These are phyloP conservation scores for Grigorovia yakushimaensis DNA, from an alignment of 805 yeast genomes.

Conservation along the genomic window DNA sequence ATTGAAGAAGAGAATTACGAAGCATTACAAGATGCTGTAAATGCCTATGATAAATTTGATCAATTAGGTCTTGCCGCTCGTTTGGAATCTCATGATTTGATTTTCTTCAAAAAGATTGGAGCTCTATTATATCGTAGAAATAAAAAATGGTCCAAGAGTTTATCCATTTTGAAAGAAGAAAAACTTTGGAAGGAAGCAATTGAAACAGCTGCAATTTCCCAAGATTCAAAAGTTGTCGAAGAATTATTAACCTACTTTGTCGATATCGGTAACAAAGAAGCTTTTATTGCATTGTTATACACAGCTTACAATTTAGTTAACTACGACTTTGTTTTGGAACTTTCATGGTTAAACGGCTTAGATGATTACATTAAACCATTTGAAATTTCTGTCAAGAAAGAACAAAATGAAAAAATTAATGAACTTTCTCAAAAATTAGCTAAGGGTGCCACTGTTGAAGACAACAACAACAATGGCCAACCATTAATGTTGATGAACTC, in stretches of 20 bases:
- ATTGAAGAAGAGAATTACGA: constrained; percentile 96
- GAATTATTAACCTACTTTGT: constrained; percentile 86
- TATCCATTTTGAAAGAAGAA: constrained; percentile 80
- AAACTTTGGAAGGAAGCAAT: constrained; percentile 92
- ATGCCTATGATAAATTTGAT: constrained; percentile 83
- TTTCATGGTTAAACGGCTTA: constrained; percentile 83
- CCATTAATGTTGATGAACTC: constrained; percentile 81
- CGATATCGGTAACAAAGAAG: constrained; percentile 93
- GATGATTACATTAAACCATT: constrained; percentile 86
- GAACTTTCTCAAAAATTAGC: constrained; percentile 65
- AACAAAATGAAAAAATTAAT: constrained; percentile 57
- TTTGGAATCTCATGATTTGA: constrained; percentile 80
- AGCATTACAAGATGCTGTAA: constrained; percentile 78
- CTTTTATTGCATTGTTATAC: constrained; percentile 82
- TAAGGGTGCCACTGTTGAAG: constrained; percentile 44
- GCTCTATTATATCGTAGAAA: constrained; percentile 89
- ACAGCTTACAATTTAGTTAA: constrained; percentile 72
- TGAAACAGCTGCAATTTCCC: constrained; percentile 80
- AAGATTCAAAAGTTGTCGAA: constrained; percentile 71
- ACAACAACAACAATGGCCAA: constrained; percentile 46
- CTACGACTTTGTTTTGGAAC: constrained; percentile 77
- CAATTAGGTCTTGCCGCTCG: constrained; percentile 86
- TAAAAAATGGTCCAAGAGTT: constrained; percentile 86
- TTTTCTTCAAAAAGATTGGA: constrained; percentile 93
- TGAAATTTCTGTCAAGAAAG: constrained; percentile 73